A percentile compares a stretch with the other conserved stretches of the same genome.
Evolutionary conservation across 169 alveolate genomes (phyloP).

Genomic region (Cryptosporidium viatorum): DNA sequence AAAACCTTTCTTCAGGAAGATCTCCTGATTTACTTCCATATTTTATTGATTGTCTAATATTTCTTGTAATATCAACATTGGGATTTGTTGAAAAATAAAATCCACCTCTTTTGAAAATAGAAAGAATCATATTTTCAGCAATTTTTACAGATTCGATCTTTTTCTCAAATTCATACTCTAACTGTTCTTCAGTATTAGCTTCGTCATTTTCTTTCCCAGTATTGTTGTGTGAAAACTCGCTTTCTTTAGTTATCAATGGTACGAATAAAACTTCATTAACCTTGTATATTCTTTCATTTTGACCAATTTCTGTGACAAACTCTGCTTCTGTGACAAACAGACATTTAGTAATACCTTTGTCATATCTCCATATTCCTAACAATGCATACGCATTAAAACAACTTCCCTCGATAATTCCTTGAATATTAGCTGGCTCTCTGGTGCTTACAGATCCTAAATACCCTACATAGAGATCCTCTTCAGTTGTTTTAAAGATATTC

Average conservation of each 20-base stretch:
- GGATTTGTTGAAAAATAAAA: slow-evolving; percentile 54
- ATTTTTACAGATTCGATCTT: slow-evolving; percentile 29
- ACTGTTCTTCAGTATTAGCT: not conserved
- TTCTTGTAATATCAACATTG: slow-evolving; percentile 34
- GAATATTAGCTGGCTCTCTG: slow-evolving; percentile 2
- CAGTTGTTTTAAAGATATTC: not conserved
- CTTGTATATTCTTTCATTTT: slow-evolving; percentile 49
- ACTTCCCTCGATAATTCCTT: not conserved
- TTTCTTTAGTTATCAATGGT: not conserved
- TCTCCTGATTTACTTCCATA: slow-evolving; percentile 38
- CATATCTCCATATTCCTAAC: slow-evolving; percentile 67
- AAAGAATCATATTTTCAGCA: slow-evolving; percentile 55
- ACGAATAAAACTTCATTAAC: slow-evolving; percentile 25
- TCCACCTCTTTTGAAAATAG: slow-evolving; percentile 69
- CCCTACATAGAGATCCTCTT: slow-evolving; percentile 53
- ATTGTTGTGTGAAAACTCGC: not conserved
- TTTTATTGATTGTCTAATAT: slow-evolving; percentile 50
- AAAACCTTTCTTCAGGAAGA: slow-evolving; percentile 68
- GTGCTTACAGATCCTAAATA: slow-evolving; percentile 62
- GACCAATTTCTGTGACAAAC: slow-evolving; percentile 51
- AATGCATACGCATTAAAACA: slow-evolving; percentile 37
- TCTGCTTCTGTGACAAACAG: slow-evolving; percentile 66
- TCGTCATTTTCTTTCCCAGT: slow-evolving; percentile 1
- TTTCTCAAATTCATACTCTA: not conserved
- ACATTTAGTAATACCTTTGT: slow-evolving; percentile 54